Evolutionary conservation across 169 alveolate genomes (phyloP), one percentile per base, ranked within the genome.

Genomic region (Fabrea salina): DNA sequence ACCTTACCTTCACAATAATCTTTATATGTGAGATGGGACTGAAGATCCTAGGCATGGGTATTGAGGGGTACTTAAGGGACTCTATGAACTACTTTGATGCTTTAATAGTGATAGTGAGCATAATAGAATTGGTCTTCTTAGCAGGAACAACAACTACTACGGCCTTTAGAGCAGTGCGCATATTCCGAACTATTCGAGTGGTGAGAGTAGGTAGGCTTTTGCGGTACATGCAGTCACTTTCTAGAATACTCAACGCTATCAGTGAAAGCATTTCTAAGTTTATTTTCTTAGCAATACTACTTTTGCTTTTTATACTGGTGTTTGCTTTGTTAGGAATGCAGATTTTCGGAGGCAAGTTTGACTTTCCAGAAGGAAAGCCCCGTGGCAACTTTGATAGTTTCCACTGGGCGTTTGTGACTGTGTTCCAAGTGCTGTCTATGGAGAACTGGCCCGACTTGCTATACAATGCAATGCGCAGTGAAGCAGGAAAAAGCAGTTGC

Each of bases 301-400:
- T 89, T 27, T 56, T 88, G n/a, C 70, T 92, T 58, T 92, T 92
- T 72, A 84, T 87, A 30, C 75, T 92, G 51, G 88, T 92, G 25
- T 92, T 76, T 79, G 89, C 91, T 43, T 71, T 92, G 33, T 84
- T 92, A 35, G 96, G 96, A 30, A 90, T 92, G 92, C 88, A 87
- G 53, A 47, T 86, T 19, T 80, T 83, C 57, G 88, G 85, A 64
- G 91, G 89, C 4, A 58, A 76, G 30, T 74, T 74, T 8, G 79
- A 80, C 39, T 82, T 81, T 78, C 80, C 49, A 1, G 82, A 84
- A 33, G 85, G 79, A 3, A 33, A 16, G 6, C 53, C 83, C 27
- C 37, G 86, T 54, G 8, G 79, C 35, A 86, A 67, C 40, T 85
- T 77, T 56, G 88, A 90, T 75, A 35, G 86, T 19, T 91, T 93